These are phyloP conservation scores for Spergularia marina DNA, from an alignment of 148 eudicot species.

Conservation along the genomic window DNA sequence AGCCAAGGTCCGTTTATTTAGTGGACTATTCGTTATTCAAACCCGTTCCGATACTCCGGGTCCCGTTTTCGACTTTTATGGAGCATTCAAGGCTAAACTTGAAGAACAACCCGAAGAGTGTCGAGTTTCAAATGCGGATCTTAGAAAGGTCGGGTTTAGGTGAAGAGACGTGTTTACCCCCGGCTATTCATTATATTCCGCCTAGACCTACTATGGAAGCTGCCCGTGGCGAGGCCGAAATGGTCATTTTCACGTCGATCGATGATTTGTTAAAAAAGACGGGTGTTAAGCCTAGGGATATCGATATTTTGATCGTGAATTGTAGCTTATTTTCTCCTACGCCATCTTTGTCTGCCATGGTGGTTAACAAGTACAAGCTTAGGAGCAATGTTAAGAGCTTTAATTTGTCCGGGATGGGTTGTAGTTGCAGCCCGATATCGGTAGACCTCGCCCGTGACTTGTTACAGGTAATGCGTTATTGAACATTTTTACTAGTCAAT, in stretches of 20 bases:
- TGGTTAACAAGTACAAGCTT: conserved; percentile 63
- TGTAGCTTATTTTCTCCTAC: conserved; percentile 71
- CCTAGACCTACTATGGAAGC: conserved; percentile 74
- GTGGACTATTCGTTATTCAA: conserved; percentile 35
- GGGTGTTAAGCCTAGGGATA: conserved; percentile 29
- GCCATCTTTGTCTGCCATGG: conserved; percentile 73
- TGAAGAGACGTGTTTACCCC: conserved; percentile 38
- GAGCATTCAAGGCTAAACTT: conserved; percentile 29
- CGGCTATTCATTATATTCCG: conserved; percentile 65
- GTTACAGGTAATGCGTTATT: conserved; percentile 41
- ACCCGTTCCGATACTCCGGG: conserved; percentile 22
- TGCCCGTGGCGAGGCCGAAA: conserved; percentile 58
- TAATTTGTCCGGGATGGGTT: conserved; percentile 78
- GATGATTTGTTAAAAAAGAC: conserved; percentile 50
- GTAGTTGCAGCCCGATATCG: conserved; percentile 62
- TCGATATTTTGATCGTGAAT: conserved; percentile 30
- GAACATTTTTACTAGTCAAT: conserved; percentile 4
- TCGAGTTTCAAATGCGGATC: conserved; percentile 38
- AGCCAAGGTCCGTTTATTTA: conserved; percentile 30
- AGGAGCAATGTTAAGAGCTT: conserved; percentile 48
- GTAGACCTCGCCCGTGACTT: conserved; percentile 63
- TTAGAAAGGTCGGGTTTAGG: conserved; percentile 35
- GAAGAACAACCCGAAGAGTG: conserved; percentile 29
- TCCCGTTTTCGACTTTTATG: conserved; percentile 39
- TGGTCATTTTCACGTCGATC: conserved; percentile 53